Base-by-base conservation (phyloP, 768 basidiomycete species). In the Amanita subjunquillea region DNA sequence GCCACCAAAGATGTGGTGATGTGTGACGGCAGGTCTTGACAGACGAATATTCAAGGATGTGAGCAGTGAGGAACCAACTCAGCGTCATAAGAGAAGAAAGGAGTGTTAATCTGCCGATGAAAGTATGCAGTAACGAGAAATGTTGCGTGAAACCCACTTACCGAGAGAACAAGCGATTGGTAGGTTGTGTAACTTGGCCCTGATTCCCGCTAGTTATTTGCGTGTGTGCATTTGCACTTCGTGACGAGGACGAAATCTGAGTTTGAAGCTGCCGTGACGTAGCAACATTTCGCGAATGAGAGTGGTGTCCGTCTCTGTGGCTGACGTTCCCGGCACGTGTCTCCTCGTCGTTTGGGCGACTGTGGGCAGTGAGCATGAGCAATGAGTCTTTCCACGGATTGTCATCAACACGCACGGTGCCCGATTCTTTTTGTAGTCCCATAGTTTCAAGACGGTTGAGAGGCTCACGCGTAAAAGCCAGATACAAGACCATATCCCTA, bases 1-100 rank as follows among this genome's bases (percentile, higher is more conserved):
- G 77, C 87, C 87, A 92, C 89, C 89, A 92, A 32, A 91, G 68
- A 57, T 90, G 85, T 6, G 90, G 90, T 10, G 89, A 78, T 0
- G 84, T 71, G 53, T 72, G 67, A 17, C 90, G 83, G 54, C 90
- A 92, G 13, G 82, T 78, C 56, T 82, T 72, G 27, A 87, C 69
- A 6, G 88, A 85, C 13, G 85, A 85, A 60, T 90, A 91, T 55
- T 82, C 76, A 51, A 91, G 69, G 27, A 90, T 82, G 61, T 92
- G 85, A 9, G 88, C 86, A 15, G 81, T 83, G 25, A 91, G 64
- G 59, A 91, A 91, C 87, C 91, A 92, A 51, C 76, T 80, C 7
- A 91, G 62, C n/a, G 85, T 85, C 53, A 87, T 63, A 53, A 88
- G 64, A 17, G 87, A 85, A 13, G 78, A 77, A 59, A 87, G 67